A percentile compares a stretch with the other conserved stretches of the same genome.
Evolutionary conservation across 2,329 filamentous ascomycete species (phyloP).

Genomic region (Trichoderma lentiforme): DNA sequence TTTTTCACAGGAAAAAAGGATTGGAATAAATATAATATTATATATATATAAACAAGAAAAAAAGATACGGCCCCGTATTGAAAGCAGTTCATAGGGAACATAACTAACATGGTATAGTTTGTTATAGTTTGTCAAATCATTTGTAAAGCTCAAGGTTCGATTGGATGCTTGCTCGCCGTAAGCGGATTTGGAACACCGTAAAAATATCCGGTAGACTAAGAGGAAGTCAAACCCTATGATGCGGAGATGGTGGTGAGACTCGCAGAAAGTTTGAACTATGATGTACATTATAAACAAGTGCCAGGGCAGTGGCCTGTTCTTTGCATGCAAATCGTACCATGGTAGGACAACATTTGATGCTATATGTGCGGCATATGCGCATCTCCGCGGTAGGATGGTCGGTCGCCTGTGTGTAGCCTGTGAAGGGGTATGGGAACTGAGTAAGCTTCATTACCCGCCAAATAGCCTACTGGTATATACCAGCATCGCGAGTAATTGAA

Average conservation of each 20-base stretch:
- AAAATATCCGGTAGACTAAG: background rate
- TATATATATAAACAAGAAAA: no score
- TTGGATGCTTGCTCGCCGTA: background rate
- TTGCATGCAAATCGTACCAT: background rate
- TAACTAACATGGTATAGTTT: background rate
- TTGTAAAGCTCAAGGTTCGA: background rate
- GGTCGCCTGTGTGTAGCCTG: background rate
- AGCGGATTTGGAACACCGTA: background rate
- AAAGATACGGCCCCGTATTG: no score
- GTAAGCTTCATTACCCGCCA: background rate
- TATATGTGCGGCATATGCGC: background rate
- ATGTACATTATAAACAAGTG: background rate
- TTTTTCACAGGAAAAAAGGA: no score
- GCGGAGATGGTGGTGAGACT: background rate
- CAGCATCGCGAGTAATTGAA: background rate
- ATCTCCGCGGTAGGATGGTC: background rate
- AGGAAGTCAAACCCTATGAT: background rate
- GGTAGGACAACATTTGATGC: background rate
- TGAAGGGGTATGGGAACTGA: background rate
- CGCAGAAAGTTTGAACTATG: background rate
- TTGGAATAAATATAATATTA: no score
- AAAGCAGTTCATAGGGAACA: background rate
- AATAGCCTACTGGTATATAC: background rate
- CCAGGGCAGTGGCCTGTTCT: background rate
- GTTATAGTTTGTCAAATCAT: background rate